Base-by-base conservation (phyloP, 2,329 filamentous ascomycete species). In the Xylaria sp. region DNA sequence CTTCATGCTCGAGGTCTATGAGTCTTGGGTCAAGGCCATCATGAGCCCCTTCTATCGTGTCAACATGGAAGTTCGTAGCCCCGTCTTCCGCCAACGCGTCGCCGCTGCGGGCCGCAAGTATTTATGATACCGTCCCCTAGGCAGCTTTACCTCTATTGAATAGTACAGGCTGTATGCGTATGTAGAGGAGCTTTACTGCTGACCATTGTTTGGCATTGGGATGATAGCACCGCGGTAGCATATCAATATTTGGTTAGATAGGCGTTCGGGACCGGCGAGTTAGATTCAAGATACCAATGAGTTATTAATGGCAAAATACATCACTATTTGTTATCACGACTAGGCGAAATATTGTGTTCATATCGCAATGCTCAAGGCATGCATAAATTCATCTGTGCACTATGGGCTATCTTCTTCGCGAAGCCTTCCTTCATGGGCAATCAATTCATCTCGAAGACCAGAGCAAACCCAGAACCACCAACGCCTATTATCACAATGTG, bases 11-110 rank as follows among this genome's bases (percentile, higher is more conserved):
- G 96, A 99, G 78, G 92, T 98, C 12, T 98, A 98, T 82, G 96
- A 99, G 82, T 93, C 90, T 74, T 99, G 95, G 91, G 89, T 97
- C 72, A 99, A 99, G 86, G 93, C 94, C 12, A 90, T 94, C 66
- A 98, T 99, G 96, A 98, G 90, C 78, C 96, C 96, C 0, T 99
- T 99, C 80, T 98, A 98, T 83, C 86, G 87, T 62, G 89, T 91
- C 64, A 95, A 97, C 72, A 92, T 92, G 85, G 90, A 93, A 74
- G 90, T 99, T 61, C 89, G 86, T 77, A 98, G 94, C 80, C 92
- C 93, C 0, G 88, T 98, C 1, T 99, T 99, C 79, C 87, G 93
- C 73, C 84, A 88, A 64, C 88, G 92, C 76, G 94, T 99, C 21
- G 90, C 89, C 1, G 93, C 93, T 1, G 95, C 95, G 0, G 96